phyloP scores from a whole-genome alignment of 2,329 filamentous ascomycete species.

The Colletotrichum somersetense region DNA sequence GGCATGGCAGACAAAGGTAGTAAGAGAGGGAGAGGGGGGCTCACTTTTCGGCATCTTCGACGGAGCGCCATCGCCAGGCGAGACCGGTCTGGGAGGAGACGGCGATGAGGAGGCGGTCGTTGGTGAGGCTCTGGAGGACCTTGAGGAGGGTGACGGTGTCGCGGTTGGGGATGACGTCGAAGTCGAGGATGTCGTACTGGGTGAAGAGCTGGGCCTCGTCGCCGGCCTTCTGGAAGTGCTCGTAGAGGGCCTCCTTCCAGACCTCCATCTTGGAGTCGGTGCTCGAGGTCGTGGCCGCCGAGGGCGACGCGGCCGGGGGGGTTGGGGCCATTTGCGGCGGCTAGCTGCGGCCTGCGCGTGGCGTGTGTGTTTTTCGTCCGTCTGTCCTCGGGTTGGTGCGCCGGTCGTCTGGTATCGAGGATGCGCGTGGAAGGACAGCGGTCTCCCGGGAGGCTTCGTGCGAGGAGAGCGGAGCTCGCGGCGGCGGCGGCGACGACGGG shows the following conservation, averaged over 20 bases:
- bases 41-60: constrained; percentile 73
- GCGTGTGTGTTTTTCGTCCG: neutral
- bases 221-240: constrained; percentile 64
- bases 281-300: constrained; percentile 40
- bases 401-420: neutral
- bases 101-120: constrained; percentile 71
- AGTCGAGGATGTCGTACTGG: constrained; percentile 69
- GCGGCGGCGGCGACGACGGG: neutral
- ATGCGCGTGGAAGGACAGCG: neutral
- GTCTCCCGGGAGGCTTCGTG: neutral
- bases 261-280: constrained; percentile 59
- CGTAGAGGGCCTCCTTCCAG: constrained; percentile 69
- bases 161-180: constrained; percentile 69
- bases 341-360: neutral
- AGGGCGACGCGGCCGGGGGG: constrained; percentile 32
- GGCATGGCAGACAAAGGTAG: neutral
- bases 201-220: constrained; percentile 65
- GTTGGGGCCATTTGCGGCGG: constrained; percentile 35
- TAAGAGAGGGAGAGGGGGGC: constrained; percentile 30
- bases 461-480: neutral
- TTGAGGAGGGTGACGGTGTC: constrained; percentile 67
- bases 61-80: constrained; percentile 70
- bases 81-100: constrained; percentile 59
- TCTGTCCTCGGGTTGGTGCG: neutral
- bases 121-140: constrained; percentile 68